Base-by-base conservation (phyloP, 106 monocot species). In the Dendrobium catenatum region DNA sequence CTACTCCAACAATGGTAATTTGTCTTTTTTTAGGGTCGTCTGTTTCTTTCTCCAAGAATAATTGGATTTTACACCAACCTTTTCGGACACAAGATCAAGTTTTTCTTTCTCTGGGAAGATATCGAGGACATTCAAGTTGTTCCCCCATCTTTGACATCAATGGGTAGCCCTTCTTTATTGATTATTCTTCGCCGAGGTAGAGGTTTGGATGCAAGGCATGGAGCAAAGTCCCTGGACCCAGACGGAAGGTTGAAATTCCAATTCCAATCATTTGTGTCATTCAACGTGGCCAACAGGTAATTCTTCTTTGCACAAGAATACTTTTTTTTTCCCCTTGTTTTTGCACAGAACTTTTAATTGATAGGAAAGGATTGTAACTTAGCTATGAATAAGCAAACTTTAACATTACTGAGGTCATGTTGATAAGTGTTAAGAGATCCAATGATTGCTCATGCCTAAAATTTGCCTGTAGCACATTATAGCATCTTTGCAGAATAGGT, bases 31-130 rank as follows among this genome's bases (percentile, higher is more conserved):
- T 78, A 95, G 95, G 95, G 95, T 8, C 95, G 92, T 5, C 89
- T 95, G 26, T 95, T 95, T 88, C 77, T 95, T n/a, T 95, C 95
- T 79, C 87, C 92, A 80, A 84, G 95, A 85, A 93, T 93, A 79
- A 89, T 91, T 76, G 95, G 95, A 42, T 95, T 93, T 86, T 76
- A 93, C 85, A 81, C 90, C 20, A 95, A 91, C 76, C 83, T 95
- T 20, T 95, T 95, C 86, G 95, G 95, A 16, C 87, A 89, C 75
- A 95, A 91, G 81, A 95, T 92, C n/a, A 95, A 90, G 70, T 95
- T 95, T 84, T 95, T 86, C 77, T 85, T 95, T 81, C 86, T 95
- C 5, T 93, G 95, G 95, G 95, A 95, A 77, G 95, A 95, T 75
- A 89, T 92, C 77, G 89, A 95, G 72, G 90, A 95, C 42, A 95